Evolutionary conservation across 768 basidiomycete genomes (phyloP).

Genomic region (Amanita exitialis): DNA sequence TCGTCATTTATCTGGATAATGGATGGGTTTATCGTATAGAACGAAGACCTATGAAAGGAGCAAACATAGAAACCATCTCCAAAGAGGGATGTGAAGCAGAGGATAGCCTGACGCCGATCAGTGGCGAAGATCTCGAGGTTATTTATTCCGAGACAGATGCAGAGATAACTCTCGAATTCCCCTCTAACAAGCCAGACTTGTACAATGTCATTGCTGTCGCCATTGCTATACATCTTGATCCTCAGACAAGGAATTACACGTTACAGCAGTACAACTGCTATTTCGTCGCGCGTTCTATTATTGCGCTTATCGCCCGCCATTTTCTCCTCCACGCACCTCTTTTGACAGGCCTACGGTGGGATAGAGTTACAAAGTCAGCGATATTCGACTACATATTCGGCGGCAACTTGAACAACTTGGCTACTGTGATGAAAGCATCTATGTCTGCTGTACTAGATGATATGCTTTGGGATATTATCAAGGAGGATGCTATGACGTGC

Average conservation of each 20-base stretch:
- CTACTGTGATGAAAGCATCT: no score
- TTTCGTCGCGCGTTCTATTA: slow-evolving; percentile 1
- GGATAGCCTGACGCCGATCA: background rate
- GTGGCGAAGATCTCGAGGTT: background rate
- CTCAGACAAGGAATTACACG: no score
- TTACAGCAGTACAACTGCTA: slow-evolving; percentile 1
- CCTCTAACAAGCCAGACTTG: background rate
- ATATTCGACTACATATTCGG: background rate
- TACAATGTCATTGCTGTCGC: background rate
- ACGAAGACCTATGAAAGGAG: background rate
- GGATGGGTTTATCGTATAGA: background rate
- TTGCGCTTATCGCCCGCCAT: background rate
- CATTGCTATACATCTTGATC: background rate
- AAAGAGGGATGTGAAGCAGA: background rate
- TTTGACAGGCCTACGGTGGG: background rate
- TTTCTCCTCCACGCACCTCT: background rate
- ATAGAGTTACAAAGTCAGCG: background rate
- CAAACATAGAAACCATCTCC: background rate
- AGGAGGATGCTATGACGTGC: background rate
- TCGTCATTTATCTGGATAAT: background rate
- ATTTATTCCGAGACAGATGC: background rate
- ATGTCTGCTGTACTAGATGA: no score
- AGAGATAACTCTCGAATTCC: background rate
- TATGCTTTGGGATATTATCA: background rate
- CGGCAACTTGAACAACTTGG: no score